These are phyloP conservation scores for Colletotrichum karsti DNA, from an alignment of 2,329 filamentous ascomycete genomes.

Conservation along the genomic window DNA sequence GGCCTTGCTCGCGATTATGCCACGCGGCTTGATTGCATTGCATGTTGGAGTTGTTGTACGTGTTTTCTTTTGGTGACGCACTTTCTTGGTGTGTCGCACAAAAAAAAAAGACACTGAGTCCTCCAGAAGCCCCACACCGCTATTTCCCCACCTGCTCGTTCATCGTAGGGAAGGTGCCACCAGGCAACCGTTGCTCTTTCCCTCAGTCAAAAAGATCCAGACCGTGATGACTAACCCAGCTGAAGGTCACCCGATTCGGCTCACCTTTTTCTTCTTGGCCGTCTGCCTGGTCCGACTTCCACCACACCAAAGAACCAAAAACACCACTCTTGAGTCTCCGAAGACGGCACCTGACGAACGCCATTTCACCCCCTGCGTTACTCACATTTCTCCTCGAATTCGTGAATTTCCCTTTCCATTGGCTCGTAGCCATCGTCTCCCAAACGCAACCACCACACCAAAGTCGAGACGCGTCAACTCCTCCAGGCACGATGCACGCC, in stretches of 20 bases:
- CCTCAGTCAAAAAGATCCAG: not conserved
- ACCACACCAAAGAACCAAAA: not conserved
- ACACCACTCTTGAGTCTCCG: not conserved
- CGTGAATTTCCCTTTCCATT: not conserved
- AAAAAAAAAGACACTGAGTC: too few relatives aligned
- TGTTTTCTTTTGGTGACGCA: not conserved
- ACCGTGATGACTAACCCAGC: not conserved
- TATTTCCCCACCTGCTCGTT: not conserved
- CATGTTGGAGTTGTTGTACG: not conserved
- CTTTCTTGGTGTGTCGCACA: not conserved
- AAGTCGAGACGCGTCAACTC: conserved; percentile 8
- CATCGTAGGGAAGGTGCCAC: not conserved
- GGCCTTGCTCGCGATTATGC: not conserved
- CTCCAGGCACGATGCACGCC: not conserved
- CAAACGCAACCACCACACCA: not conserved
- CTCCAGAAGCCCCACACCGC: not conserved
- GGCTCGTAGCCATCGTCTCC: not conserved
- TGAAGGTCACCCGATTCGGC: conserved; percentile 1
- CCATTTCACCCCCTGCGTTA: not conserved
- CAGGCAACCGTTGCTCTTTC: conserved; percentile 9
- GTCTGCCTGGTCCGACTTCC: conserved; percentile 8
- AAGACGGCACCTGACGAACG: not conserved
- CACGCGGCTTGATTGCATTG: not conserved
- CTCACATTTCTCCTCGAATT: not conserved
- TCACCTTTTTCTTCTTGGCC: conserved; percentile 5